Conservation (phyloP, 202 grass and related monocot genomes). For the Panicum virgatum region DNA sequence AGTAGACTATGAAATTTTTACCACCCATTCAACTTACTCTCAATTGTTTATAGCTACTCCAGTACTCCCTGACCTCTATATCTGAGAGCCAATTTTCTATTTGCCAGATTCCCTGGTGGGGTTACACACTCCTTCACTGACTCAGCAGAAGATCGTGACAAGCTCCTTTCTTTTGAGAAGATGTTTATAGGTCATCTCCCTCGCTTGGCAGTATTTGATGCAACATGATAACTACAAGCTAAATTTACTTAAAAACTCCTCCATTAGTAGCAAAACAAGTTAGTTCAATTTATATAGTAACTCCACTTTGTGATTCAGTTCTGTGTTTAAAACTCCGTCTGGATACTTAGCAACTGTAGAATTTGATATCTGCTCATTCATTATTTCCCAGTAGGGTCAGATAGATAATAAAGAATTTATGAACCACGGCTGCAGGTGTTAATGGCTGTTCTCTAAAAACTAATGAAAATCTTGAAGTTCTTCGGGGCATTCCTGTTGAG, state of each 20-base stretch:
- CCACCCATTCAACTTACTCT: not conserved
- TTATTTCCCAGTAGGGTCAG: not conserved
- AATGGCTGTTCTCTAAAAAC: constrained; percentile 96
- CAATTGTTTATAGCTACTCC: not conserved
- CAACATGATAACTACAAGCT: constrained; percentile 13
- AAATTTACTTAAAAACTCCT: constrained; percentile 10
- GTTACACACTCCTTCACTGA: constrained; percentile 98
- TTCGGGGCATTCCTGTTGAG: constrained; percentile 73
- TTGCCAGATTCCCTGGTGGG: constrained; percentile 71
- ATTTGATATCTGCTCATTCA: not conserved
- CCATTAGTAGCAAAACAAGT: constrained; percentile 8
- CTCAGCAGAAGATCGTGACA: constrained; percentile 76
- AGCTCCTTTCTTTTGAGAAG: constrained; percentile 78
- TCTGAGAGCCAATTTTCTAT: constrained; percentile 26
- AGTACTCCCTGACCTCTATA: not conserved
- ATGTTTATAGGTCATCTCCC: constrained; percentile 82
- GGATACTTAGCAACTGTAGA: not conserved
- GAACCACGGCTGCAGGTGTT: constrained; percentile 53
- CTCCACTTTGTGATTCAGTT: constrained; percentile 10
- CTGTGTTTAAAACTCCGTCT: not conserved
- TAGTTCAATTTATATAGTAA: not conserved
- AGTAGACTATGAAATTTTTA: not conserved
- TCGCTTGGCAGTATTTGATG: constrained; percentile 10
- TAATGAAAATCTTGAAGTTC: constrained; percentile 76
- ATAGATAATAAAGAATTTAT: not conserved